A percentile compares a stretch with the other conserved stretches of the same genome.
Conservation (phyloP, 2,329 filamentous ascomycete species). For the Cladophialophora bantiana region DNA sequence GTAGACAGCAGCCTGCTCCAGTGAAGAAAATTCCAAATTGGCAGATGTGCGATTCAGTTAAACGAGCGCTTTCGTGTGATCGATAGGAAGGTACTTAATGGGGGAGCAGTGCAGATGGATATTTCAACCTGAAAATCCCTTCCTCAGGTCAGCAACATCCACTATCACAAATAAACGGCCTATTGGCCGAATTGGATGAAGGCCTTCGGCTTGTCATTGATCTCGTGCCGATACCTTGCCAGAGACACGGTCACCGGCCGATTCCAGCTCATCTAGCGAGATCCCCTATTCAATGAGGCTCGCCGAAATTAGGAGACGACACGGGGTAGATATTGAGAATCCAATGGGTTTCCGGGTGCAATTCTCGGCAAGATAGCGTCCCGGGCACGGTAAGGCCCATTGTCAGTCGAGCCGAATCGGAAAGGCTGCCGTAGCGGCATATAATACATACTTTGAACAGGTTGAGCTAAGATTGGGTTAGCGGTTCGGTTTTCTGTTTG, state of each 20-base stretch:
- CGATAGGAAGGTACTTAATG: not conserved
- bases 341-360: not conserved
- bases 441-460: not conserved
- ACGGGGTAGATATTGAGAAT: not conserved
- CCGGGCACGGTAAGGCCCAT: not conserved
- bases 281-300: not conserved
- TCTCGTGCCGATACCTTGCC: not conserved
- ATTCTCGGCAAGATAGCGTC: not conserved
- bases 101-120: not conserved
- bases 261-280: not conserved
- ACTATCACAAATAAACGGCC: not conserved
- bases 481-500: too few species aligned
- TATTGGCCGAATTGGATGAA: not conserved
- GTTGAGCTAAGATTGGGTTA: not conserved
- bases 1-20: conserved; percentile 23
- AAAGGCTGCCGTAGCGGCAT: not conserved
- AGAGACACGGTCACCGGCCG: not conserved
- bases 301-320: not conserved
- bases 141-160: not conserved
- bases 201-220: not conserved
- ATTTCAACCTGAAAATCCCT: not conserved
- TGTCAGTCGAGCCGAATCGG: not conserved
- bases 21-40: not conserved
- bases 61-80: not conserved
- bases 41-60: not conserved